phyloP scores from a whole-genome alignment of 305 asterid species.

The Plantago coronopus region DNA sequence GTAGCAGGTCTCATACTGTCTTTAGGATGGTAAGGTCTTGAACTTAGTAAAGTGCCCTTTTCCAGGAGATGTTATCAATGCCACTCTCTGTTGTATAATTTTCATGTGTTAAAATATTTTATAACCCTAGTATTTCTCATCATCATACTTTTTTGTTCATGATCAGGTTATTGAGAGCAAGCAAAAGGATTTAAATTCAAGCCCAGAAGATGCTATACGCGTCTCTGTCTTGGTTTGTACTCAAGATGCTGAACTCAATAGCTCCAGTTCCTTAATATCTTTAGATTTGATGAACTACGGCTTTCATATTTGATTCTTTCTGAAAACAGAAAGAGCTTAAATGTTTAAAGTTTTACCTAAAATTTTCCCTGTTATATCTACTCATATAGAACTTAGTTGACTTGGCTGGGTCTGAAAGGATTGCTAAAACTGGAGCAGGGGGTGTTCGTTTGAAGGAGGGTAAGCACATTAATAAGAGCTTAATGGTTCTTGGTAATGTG shows the following conservation, averaged over 20 bases:
- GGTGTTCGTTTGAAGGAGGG: slow-evolving; percentile 99
- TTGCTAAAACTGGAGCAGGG: slow-evolving; percentile 95
- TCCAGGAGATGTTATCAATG: slow-evolving; percentile 1
- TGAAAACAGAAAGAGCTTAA: not conserved
- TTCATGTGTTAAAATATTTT: too few species aligned
- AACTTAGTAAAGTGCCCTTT: slow-evolving; percentile 17
- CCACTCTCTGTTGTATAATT: too few species aligned
- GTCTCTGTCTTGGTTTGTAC: slow-evolving; percentile 91
- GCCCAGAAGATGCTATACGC: slow-evolving; percentile 80
- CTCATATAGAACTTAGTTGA: slow-evolving; percentile 73
- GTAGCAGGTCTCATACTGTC: slow-evolving; percentile 94
- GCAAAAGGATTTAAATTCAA: slow-evolving; percentile 47
- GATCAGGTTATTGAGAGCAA: slow-evolving; percentile 92
- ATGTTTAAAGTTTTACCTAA: not conserved
- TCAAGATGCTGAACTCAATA: not conserved
- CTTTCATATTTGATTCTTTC: not conserved
- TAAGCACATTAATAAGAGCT: slow-evolving; percentile 95
- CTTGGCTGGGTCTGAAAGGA: slow-evolving; percentile 94
- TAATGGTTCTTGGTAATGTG: slow-evolving; percentile 95
- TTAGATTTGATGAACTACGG: not conserved
- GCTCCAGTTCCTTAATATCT: not conserved
- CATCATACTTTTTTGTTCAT: slow-evolving; percentile 19
- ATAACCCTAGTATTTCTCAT: slow-evolving; percentile 10
- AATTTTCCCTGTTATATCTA: not conserved
- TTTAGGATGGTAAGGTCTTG: slow-evolving; percentile 78